These are phyloP conservation scores for Phaeophleospora eucalypticola DNA, from an alignment of 2,329 filamentous ascomycete species.

Conservation along the genomic window DNA sequence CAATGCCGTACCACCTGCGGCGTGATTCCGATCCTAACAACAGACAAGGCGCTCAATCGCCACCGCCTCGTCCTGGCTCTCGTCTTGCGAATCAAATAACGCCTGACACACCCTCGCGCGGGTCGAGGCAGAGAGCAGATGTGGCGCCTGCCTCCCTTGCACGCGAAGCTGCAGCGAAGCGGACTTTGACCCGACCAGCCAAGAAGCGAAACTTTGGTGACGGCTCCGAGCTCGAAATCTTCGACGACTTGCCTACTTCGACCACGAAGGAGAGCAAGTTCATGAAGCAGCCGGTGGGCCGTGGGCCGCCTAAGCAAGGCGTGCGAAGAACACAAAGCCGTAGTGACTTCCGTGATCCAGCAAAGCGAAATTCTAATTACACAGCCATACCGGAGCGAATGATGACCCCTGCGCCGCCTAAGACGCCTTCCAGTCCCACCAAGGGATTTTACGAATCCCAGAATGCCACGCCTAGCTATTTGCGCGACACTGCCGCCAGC, in stretches of 20 bases:
- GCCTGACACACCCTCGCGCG: conserved; percentile 48
- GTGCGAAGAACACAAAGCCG: conserved; percentile 28
- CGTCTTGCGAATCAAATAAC: conserved; percentile 46
- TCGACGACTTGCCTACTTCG: conserved; percentile 92
- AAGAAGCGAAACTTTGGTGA: conserved; percentile 76
- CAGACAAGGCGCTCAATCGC: conserved; percentile 40
- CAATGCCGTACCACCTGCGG: conserved; percentile 64
- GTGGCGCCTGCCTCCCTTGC: conserved; percentile 49
- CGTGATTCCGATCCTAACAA: conserved; percentile 72
- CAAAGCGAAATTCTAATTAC: conserved; percentile 22
- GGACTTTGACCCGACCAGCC: conserved; percentile 69
- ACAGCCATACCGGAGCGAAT: conserved; percentile 40
- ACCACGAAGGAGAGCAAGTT: conserved; percentile 75
- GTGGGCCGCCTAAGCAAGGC: conserved; percentile 57
- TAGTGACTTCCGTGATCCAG: conserved; percentile 28
- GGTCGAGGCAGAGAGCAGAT: conserved; percentile 34
- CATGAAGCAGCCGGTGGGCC: conserved; percentile 70
- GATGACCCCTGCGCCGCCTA: conserved; percentile 42
- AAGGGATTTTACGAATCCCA: conserved; percentile 41
- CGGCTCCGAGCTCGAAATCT: conserved; percentile 84
- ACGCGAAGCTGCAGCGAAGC: conserved; percentile 56
- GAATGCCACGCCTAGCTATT: conserved; percentile 56
- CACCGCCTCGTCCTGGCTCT: conserved; percentile 44
- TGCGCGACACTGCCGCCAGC: conserved; percentile 63
- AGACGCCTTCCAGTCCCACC: conserved; percentile 53